Percentiles rank a stretch among this genome's conserved stretches.
Conservation (phyloP, 345 rosid species). For the Reutealis trisperma region DNA sequence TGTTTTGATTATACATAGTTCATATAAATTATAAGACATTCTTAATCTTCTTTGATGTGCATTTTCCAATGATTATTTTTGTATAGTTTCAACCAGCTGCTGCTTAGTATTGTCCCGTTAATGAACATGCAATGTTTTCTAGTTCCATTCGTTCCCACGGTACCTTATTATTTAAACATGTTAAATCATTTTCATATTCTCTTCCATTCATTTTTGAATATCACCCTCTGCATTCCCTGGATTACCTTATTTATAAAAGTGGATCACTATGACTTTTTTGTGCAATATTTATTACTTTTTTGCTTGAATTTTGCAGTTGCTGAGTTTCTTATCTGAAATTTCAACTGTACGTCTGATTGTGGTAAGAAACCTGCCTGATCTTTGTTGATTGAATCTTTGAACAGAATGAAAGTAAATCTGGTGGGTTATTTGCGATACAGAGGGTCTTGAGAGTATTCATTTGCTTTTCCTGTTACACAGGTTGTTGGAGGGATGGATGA, state of each 20-base stretch:
- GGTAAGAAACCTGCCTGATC: constrained; percentile 50
- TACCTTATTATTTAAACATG: not conserved
- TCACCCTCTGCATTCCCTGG: not conserved
- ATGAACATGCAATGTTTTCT: not conserved
- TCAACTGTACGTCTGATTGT: constrained; percentile 76
- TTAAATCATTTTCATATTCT: not conserved
- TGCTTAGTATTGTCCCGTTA: not conserved
- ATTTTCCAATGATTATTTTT: not conserved
- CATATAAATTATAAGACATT: not conserved
- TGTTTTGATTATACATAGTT: not conserved
- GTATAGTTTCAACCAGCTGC: not conserved
- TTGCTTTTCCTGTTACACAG: constrained; percentile 41
- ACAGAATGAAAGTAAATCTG: not conserved
- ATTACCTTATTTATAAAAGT: constrained; percentile 4
- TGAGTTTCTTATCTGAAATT: constrained; percentile 81
- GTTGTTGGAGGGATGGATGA: constrained; percentile 93
- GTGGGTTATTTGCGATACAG: not conserved
- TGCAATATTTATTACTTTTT: constrained; percentile 12
- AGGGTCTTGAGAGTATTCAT: not conserved
- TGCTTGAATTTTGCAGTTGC: constrained; percentile 60
- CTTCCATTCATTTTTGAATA: not conserved
- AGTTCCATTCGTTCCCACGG: too few relatives aligned
- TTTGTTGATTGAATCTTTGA: constrained; percentile 16
- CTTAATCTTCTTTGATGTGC: not conserved
- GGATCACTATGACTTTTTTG: constrained; percentile 12